Conservation (phyloP, 1,284 basidiomycete genomes). For the Rhodotorula mucilaginosa region DNA sequence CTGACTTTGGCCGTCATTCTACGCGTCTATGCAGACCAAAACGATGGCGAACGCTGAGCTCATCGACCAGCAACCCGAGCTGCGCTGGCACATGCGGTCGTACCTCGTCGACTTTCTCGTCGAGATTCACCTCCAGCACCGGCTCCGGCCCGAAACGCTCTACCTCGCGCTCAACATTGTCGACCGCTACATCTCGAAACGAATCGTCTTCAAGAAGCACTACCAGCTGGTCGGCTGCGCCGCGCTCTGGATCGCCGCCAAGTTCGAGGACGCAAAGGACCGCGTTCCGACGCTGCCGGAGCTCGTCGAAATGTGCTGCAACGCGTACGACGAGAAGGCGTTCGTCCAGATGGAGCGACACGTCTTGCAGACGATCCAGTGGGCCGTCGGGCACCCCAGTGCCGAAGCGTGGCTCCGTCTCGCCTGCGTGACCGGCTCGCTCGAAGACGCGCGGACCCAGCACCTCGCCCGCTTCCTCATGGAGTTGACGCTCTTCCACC, state of each 20-base stretch:
- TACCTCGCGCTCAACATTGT: constrained; percentile 98
- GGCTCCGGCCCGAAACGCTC: constrained; percentile 93
- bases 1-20: constrained; percentile 2
- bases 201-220: constrained; percentile 98
- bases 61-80: constrained; percentile 94
- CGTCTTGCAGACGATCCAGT: constrained; percentile 91
- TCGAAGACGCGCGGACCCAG: constrained; percentile 84
- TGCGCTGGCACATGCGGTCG: constrained; percentile 76
- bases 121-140: constrained; percentile 95
- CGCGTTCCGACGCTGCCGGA: constrained; percentile 93
- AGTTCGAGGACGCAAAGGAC: constrained; percentile 99
- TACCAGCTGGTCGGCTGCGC: constrained; percentile 99
- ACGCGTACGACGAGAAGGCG: constrained; percentile 46
- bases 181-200: constrained; percentile 97
- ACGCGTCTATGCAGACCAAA: constrained; percentile 57
- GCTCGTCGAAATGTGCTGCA: constrained; percentile 74
- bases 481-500: constrained; percentile 96
- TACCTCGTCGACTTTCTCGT: constrained; percentile 98
- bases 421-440: constrained; percentile 49
- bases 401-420: constrained; percentile 93
- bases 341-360: constrained; percentile 67
- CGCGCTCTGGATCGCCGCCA: constrained; percentile 97
- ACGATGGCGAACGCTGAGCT: constrained; percentile 86
- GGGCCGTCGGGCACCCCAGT: constrained; percentile 95
- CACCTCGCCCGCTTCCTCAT: constrained; percentile 95